Evolutionary conservation across 1,284 basidiomycete genomes (phyloP), one percentile per base, ranked within the genome.

Genomic region (Vanrija sp.): DNA sequence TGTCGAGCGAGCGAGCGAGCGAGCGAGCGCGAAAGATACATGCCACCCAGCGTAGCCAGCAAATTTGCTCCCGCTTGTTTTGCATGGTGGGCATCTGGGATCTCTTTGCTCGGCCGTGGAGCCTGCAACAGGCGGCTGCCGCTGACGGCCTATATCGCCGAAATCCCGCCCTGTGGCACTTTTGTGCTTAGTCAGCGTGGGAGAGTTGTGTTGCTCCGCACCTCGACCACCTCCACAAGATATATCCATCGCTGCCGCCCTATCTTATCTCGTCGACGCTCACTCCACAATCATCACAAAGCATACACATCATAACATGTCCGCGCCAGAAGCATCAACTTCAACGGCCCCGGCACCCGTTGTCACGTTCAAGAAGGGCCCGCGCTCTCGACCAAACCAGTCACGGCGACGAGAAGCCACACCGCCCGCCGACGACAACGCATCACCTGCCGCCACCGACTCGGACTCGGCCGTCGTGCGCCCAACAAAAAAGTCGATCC

Each of bases 341-440:
- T 44, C 58, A 12, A 12, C 61, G 15, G 29, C 46, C 23, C 34
- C 34, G 43, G 56, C 44, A 51, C 69, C 73, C 1, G 85, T 91
- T 0, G 87, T 90, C 10, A 87, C 91, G 75, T 91, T 94, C 80
- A 93, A 88, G 76, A 93, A 91, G 76, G 85, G 86, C 39, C 87
- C 86, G 65, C 80, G 84, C 6, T 80, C 88, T 4, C 88, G 89
- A 15, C 81, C 85, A 10, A 86, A 62, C 43, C 65, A 65, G 46
- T 74, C 81, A 12, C 74, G 80, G 14, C 83, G 91, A 65, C 83
- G 89, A 16, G 86, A 86, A 4, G 70, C 80, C 12, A 88, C 87
- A 0, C 86, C 86, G 14, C 63, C 79, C 14, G 73, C 80, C 1
- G 60, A 55, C 9, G 42, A 54, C 26, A 52, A 61, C n/a, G 56